Evolutionary conservation across 1,139 yeast species (phyloP).

Genomic region (Groenewaldozyma auringiensis): DNA sequence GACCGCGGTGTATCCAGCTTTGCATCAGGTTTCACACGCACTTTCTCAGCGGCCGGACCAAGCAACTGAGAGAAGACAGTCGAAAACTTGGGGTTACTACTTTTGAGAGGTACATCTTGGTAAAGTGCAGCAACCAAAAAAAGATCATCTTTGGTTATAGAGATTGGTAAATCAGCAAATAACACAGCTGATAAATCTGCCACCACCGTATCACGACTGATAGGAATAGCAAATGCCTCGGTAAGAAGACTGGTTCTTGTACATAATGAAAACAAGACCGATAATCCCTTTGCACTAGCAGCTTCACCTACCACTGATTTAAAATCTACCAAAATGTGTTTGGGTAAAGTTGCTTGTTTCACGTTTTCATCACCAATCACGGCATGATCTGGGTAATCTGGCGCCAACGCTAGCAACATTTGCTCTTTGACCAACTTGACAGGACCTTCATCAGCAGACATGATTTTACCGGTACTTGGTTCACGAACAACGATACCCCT

Average conservation of each 20-base stretch:
- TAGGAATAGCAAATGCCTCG: constrained; percentile 70
- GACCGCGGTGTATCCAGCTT: background rate
- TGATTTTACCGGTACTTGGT: constrained; percentile 57
- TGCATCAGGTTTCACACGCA: background rate
- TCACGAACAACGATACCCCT: constrained; percentile 73
- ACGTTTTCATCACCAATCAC: constrained; percentile 25
- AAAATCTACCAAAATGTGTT: constrained; percentile 75
- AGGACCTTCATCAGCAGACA: constrained; percentile 40
- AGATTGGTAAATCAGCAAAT: constrained; percentile 70
- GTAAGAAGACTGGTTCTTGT: constrained; percentile 60
- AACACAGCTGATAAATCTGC: constrained; percentile 72
- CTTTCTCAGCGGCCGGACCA: constrained; percentile 1
- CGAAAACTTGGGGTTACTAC: constrained; percentile 7
- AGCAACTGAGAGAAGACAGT: background rate
- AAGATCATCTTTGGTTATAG: constrained; percentile 33
- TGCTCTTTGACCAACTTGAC: constrained; percentile 63
- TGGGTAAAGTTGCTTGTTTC: constrained; percentile 43
- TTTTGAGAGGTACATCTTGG: constrained; percentile 24
- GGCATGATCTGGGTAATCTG: constrained; percentile 53
- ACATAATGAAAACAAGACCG: constrained; percentile 66
- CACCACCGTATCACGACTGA: constrained; percentile 53
- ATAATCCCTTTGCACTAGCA: constrained; percentile 50
- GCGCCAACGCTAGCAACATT: constrained; percentile 61
- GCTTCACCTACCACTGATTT: constrained; percentile 54
- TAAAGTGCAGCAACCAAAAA: constrained; percentile 29